These are phyloP conservation scores for Biscogniauxia mediterranea DNA, from an alignment of 2,329 filamentous ascomycete genomes.

Conservation along the genomic window DNA sequence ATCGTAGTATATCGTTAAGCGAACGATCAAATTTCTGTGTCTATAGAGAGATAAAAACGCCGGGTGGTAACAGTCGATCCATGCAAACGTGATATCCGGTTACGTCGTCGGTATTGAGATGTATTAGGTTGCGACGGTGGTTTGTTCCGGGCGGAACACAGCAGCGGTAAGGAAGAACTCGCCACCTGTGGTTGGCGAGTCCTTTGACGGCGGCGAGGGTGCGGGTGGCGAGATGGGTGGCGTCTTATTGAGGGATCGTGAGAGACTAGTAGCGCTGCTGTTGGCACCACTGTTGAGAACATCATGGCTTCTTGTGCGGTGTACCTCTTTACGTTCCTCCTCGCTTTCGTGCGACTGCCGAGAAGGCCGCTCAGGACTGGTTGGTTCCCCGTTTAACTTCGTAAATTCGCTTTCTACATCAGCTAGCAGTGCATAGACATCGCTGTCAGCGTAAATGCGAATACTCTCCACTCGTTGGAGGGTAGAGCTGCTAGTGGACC, in stretches of 20 bases:
- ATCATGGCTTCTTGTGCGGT: conserved; percentile 52
- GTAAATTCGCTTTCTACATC: conserved; percentile 64
- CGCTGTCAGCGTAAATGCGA: conserved; percentile 65
- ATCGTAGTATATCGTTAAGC: conserved; percentile 17
- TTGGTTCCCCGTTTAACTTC: conserved; percentile 38
- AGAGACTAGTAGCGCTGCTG: conserved; percentile 3
- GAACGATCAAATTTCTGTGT: conserved; percentile 9
- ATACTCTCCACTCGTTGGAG: conserved; percentile 56
- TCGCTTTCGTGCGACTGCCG: conserved; percentile 34
- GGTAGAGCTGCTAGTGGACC: conserved; percentile 27
- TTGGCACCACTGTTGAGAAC: conserved; percentile 40
- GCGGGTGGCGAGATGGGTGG: conserved; percentile 35
- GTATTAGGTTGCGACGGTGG: conserved; percentile 12
- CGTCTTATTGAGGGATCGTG: conserved; percentile 23
- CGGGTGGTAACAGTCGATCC: neutral
- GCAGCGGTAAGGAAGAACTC: conserved; percentile 48
- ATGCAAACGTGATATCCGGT: neutral
- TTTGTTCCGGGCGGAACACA: conserved; percentile 44
- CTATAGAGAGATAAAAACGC: conserved; percentile 5
- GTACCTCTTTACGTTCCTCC: conserved; percentile 41
- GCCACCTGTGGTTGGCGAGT: conserved; percentile 28
- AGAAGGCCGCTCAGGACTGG: conserved; percentile 18
- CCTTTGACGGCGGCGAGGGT: conserved; percentile 36
- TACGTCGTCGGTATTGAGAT: neutral
- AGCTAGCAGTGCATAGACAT: conserved; percentile 64